These are phyloP conservation scores for Ramularia endophylla DNA, from an alignment of 2,329 filamentous ascomycete genomes.

Conservation along the genomic window DNA sequence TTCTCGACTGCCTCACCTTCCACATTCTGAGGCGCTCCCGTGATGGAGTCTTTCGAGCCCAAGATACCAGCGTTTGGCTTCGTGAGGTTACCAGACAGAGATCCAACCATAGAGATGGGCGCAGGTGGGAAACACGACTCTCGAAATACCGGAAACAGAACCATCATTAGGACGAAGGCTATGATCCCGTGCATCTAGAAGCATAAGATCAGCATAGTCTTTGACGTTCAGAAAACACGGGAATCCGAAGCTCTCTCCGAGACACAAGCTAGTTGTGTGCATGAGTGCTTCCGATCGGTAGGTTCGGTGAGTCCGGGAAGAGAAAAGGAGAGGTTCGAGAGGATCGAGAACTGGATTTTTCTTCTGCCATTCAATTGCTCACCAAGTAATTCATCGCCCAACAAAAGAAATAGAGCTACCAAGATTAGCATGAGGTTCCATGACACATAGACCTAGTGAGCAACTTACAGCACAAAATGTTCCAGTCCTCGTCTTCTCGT, in stretches of 20 bases:
- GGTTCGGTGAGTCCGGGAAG: too few relatives aligned
- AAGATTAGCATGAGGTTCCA: too few relatives aligned
- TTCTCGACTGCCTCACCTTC: slow-evolving; percentile 5
- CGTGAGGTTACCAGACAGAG: slow-evolving; percentile 1
- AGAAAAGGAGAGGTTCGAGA: too few relatives aligned
- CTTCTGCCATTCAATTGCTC: too few relatives aligned
- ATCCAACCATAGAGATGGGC: slow-evolving; percentile 5
- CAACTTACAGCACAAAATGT: slow-evolving; percentile 2
- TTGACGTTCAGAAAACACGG: too few relatives aligned
- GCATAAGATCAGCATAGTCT: too few relatives aligned
- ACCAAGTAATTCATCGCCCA: slow-evolving; percentile 1
- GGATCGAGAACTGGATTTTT: too few relatives aligned
- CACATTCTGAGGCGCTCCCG: slow-evolving; percentile 8
- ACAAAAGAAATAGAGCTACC: background rate
- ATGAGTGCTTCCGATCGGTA: too few relatives aligned
- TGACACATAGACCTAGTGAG: too few relatives aligned
- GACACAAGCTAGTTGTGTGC: too few relatives aligned
- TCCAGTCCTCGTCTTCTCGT: slow-evolving; percentile 4
- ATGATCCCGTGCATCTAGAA: too few relatives aligned
- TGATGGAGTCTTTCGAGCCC: slow-evolving; percentile 4
- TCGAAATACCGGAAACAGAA: slow-evolving; percentile 1
- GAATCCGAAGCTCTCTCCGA: too few relatives aligned
- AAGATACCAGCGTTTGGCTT: slow-evolving; percentile 8
- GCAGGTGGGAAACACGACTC: slow-evolving; percentile 4
- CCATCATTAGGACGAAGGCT: background rate